Conservation (phyloP, 2,329 filamentous ascomycete species). For the Fusarium agapanthi region DNA sequence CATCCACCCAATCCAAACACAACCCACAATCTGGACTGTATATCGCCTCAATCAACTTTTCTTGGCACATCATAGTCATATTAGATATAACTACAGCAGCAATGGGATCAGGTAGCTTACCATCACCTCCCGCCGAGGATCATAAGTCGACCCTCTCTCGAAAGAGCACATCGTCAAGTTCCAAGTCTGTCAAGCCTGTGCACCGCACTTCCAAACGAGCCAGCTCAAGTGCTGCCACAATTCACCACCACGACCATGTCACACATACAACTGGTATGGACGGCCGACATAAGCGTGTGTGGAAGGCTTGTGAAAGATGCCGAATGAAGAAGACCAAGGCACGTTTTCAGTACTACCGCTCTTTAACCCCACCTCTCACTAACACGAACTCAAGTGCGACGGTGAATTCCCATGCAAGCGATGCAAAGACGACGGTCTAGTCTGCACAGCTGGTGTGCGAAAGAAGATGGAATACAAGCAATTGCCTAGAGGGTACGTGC, state of each 20-base stretch:
- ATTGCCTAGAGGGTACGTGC: constrained; percentile 65
- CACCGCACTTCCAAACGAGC: constrained; percentile 63
- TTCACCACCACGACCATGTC: constrained; percentile 51
- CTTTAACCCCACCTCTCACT: constrained; percentile 7
- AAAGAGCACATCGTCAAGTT: constrained; percentile 51
- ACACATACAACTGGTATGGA: constrained; percentile 53
- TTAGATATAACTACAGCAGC: constrained; percentile 30
- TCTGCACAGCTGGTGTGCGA: constrained; percentile 69
- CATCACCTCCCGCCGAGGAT: constrained; percentile 63
- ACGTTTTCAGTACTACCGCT: constrained; percentile 18
- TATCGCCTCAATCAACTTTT: constrained; percentile 11
- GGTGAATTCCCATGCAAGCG: constrained; percentile 73
- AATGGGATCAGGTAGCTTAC: constrained; percentile 60
- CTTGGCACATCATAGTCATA: constrained; percentile 14
- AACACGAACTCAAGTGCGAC: constrained; percentile 59
- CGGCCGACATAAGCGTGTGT: constrained; percentile 69
- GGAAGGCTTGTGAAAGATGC: constrained; percentile 73
- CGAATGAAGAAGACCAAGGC: constrained; percentile 77
- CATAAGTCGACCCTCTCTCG: constrained; percentile 49
- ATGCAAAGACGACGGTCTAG: constrained; percentile 71
- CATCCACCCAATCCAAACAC: background rate
- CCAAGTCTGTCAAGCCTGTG: constrained; percentile 59
- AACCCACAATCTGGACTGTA: constrained; percentile 10
- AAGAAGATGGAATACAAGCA: constrained; percentile 77
- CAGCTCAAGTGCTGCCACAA: constrained; percentile 48